A percentile compares a stretch with the other conserved stretches of the same genome.
Evolutionary conservation across 805 yeast genomes (phyloP).

Genomic region (Saccharomycopsis fibuligera): DNA sequence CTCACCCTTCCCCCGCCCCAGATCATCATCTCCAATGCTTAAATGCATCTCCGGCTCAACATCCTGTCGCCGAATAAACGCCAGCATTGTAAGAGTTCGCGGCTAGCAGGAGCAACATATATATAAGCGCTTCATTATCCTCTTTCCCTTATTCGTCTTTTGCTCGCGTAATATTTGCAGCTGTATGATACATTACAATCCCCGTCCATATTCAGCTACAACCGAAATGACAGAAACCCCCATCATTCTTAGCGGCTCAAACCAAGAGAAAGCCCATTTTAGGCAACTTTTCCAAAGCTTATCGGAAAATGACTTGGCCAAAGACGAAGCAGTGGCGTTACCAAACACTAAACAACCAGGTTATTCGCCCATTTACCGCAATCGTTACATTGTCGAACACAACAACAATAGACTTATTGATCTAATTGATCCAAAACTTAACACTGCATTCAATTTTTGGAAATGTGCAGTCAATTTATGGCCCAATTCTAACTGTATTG

Average conservation of each 20-base stretch:
- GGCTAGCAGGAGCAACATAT: too few species aligned
- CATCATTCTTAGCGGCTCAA: background rate
- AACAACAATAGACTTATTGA: conserved; percentile 27
- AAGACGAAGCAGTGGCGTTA: conserved; percentile 24
- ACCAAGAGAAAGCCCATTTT: background rate
- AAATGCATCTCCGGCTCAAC: too few species aligned
- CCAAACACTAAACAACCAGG: conserved; percentile 38
- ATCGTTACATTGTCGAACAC: conserved; percentile 23
- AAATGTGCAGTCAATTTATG: conserved; percentile 33
- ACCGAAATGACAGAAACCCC: background rate
- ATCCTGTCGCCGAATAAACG: too few species aligned
- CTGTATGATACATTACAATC: too few species aligned
- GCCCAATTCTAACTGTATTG: conserved; percentile 39
- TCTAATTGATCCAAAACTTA: conserved; percentile 37
- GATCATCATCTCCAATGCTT: too few species aligned
- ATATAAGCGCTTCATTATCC: too few species aligned
- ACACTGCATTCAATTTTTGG: conserved; percentile 41
- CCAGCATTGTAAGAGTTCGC: too few species aligned
- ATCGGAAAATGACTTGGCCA: background rate
- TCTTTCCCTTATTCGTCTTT: too few species aligned
- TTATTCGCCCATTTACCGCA: conserved; percentile 40
- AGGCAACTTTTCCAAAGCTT: background rate
- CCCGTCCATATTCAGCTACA: too few species aligned
- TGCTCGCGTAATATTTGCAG: too few species aligned
- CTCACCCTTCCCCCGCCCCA: too few species aligned